Evolutionary conservation across 306 rosid species (phyloP), one percentile per base, ranked within the genome.

Genomic region (Prosopis cineraria): DNA sequence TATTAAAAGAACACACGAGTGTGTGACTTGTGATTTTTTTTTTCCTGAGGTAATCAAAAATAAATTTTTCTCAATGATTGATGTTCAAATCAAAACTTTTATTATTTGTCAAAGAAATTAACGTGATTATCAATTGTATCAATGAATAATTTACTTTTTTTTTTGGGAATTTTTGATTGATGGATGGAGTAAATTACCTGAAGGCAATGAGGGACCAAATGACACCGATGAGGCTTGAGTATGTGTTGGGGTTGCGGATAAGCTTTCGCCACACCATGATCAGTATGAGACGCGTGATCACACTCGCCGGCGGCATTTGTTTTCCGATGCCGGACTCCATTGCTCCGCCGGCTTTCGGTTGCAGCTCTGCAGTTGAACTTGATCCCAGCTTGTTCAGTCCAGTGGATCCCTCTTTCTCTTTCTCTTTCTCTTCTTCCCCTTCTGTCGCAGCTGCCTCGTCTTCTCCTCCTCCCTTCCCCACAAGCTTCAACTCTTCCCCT

Each of bases 181-280:
- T 14, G 19, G 17, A 30, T 0, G n/a, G 17, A 30, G 10, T 9
- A 13, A 39, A 66, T 66, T 65, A 96, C 99, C 99, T 80, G 81
- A 69, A 96, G 4, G 98, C 83, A 73, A 96, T 66, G 1, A 96
- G 97, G 3, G 99, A 90, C 99, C 99, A 96, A 39, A 82, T 45
- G 13, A 96, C 85, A 2, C 99, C 99, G 72, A 96, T 90, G 75
- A 96, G 97, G 68, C 99, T 96, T 10, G 99, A 96, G 40, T 96
- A 96, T 0, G 99, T 96, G 88, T 96, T 96, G 16, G 99, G 99
- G 69, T 96, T 96, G 14, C 99, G 91, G 86, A 96, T 96, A 25
- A 96, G 98, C 82, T 96, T 96, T 43, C 99, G 78, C 99, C 99
- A 96, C 63, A 96, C 99, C 99, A 93, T 96, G 79, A 96, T 96